phyloP scores from a whole-genome alignment of 805 yeast genomes.

The Candida oleophila region DNA sequence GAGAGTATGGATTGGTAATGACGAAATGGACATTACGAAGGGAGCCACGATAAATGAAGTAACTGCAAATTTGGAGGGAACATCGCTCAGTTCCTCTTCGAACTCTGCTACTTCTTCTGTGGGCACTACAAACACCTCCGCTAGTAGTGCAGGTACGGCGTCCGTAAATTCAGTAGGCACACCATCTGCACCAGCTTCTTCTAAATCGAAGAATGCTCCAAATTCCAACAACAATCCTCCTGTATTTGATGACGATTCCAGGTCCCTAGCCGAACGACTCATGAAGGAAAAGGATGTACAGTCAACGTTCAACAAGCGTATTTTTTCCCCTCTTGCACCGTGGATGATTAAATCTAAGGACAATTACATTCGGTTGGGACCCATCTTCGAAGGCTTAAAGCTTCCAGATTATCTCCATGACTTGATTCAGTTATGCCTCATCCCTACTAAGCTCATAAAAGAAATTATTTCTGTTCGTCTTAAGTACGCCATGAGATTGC shows the following conservation, averaged over 20 bases:
- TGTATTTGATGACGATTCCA: slow-evolving; percentile 56
- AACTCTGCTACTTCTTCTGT: slow-evolving; percentile 10
- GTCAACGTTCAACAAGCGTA: slow-evolving; percentile 65
- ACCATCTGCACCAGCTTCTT: not conserved
- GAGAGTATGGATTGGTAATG: slow-evolving; percentile 81
- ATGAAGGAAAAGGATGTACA: slow-evolving; percentile 79
- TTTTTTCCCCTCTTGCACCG: slow-evolving; percentile 69
- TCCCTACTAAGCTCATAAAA: slow-evolving; percentile 77
- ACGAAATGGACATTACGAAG: slow-evolving; percentile 43
- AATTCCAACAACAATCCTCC: not conserved
- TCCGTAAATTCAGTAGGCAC: too few relatives aligned
- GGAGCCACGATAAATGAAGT: slow-evolving; percentile 13
- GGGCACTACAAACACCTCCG: not conserved
- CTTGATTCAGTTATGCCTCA: slow-evolving; percentile 62
- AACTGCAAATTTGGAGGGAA: not conserved
- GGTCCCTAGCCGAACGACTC: slow-evolving; percentile 77
- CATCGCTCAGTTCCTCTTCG: not conserved
- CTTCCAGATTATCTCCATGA: slow-evolving; percentile 71
- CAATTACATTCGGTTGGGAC: slow-evolving; percentile 62
- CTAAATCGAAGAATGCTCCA: not conserved
- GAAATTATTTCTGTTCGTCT: slow-evolving; percentile 76
- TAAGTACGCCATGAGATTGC: slow-evolving; percentile 71
- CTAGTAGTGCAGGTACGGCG: too few relatives aligned
- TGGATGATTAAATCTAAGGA: slow-evolving; percentile 80
- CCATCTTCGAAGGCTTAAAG: slow-evolving; percentile 62